Evolutionary conservation across 202 grass and related monocot genomes (phyloP), one percentile per base, ranked within the genome.

Genomic region (Elaeis oleifera): DNA sequence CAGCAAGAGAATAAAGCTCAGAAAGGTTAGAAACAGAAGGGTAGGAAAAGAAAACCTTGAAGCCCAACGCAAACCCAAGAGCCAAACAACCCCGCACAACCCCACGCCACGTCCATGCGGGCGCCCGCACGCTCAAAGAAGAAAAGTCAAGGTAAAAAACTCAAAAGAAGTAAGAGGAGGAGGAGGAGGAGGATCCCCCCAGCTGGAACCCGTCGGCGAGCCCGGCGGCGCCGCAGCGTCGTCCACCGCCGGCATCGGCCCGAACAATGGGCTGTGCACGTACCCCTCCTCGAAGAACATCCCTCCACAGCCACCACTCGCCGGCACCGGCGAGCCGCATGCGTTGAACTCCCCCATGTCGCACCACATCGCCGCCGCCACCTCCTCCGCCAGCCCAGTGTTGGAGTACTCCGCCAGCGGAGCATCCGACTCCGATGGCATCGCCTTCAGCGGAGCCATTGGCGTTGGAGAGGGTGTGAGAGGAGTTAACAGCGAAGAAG

Each of bases 271-370:
- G 77, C 85, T 95, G 57, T 95, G 85, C 80, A 95, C 85, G 53
- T 90, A 95, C 7, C 83, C 90, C 67, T 95, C 90, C 39, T 95
- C 90, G 52, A 95, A 95, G 72, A 84, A 95, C 74, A 95, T 60
- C 61, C 94, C 94, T 44, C 36, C 36, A 44, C 9, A 44, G 36
- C 82, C 75, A n/a, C 67, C 59, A 8, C 61, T 50, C 22, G 25
- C 59, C 23, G 76, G 32, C 3, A 76, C 24, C 13, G 77, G 56
- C 18, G 68, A 72, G 5, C 71, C 74, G 60, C 71, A 81, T 5
- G 70, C 71, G 8, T 67, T 64, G 17, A 84, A 86, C 29, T 87
- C 65, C 71, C 70, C 77, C 27, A 74, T 77, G 51, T 89, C 80
- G 74, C 79, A 89, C 85, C 82, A 95, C 18, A 56, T 44, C 16